Evolutionary conservation across 495 filamentous ascomycete species (phyloP).

Genomic region (Hyaloscypha hepaticicola): DNA sequence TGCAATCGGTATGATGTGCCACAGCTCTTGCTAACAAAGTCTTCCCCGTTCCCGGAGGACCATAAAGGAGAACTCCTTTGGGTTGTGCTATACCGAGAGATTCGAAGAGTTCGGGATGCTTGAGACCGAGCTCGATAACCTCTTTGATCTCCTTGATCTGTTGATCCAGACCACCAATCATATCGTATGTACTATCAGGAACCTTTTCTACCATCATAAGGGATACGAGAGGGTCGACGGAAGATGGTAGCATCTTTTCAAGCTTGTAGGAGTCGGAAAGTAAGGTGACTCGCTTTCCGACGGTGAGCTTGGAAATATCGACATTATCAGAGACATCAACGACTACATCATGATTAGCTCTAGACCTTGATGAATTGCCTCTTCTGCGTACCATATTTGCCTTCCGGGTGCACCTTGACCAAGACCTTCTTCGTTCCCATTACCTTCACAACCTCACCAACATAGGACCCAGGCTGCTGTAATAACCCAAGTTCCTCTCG

Average conservation of each 20-base stretch:
- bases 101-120: slow-evolving; percentile 98
- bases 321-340: slow-evolving; percentile 95
- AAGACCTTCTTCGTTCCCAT: slow-evolving; percentile 99
- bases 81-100: slow-evolving; percentile 97
- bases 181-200: slow-evolving; percentile 99
- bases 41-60: slow-evolving; percentile 95
- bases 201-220: slow-evolving; percentile 99
- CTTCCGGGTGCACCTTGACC: slow-evolving; percentile 98
- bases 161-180: slow-evolving; percentile 98
- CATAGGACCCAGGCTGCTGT: slow-evolving; percentile 97
- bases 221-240: slow-evolving; percentile 97
- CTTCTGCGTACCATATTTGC: slow-evolving; percentile 86
- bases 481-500: slow-evolving; percentile 94
- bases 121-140: slow-evolving; percentile 96
- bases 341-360: slow-evolving; percentile 52
- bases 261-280: slow-evolving; percentile 96
- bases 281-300: slow-evolving; percentile 95
- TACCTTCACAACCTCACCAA: slow-evolving; percentile 98
- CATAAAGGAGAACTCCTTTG: slow-evolving; percentile 96
- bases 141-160: slow-evolving; percentile 99
- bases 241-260: slow-evolving; percentile 95
- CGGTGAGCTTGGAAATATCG: slow-evolving; percentile 91
- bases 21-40: slow-evolving; percentile 93
- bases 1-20: slow-evolving; percentile 96
- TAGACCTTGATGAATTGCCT: neutral